Percentiles rank a stretch among this genome's conserved stretches.
These are phyloP conservation scores for Trametes cubensis DNA, from an alignment of 768 basidiomycete species.

Conservation along the genomic window DNA sequence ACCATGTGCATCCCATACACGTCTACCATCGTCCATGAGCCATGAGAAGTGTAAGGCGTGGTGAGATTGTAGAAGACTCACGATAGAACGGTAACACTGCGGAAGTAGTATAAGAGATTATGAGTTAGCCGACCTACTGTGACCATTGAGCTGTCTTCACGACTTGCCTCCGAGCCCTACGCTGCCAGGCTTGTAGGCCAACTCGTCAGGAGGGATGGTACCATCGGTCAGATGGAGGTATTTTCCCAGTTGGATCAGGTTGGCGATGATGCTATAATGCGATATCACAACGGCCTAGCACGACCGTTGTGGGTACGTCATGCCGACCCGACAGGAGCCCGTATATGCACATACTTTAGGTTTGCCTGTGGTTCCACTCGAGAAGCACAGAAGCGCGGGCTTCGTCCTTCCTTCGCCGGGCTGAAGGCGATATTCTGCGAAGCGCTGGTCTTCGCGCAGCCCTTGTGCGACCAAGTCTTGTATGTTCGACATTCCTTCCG, in stretches of 20 bases:
- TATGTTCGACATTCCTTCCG: slow-evolving; percentile 23
- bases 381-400: slow-evolving; percentile 36
- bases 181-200: slow-evolving; percentile 31
- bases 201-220: slow-evolving; percentile 23
- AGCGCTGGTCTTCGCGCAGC: slow-evolving; percentile 21
- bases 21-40: background rate
- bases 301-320: background rate
- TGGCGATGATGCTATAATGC: slow-evolving; percentile 36
- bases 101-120: background rate
- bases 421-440: slow-evolving; percentile 26
- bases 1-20: slow-evolving; percentile 24
- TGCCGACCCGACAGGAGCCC: background rate
- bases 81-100: slow-evolving; percentile 24
- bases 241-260: slow-evolving; percentile 31
- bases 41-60: background rate
- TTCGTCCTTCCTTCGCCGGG: slow-evolving; percentile 35
- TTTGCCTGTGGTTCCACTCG: slow-evolving; percentile 39
- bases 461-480: slow-evolving; percentile 29
- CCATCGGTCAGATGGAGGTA: slow-evolving; percentile 23
- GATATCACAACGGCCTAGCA: slow-evolving; percentile 35
- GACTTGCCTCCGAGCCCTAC: slow-evolving; percentile 42
- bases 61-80: background rate
- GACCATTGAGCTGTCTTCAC: slow-evolving; percentile 25
- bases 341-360: slow-evolving; percentile 25
- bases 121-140: background rate